Conservation (phyloP, 164 flowering plant species). For the Berberis vulgaris region DNA sequence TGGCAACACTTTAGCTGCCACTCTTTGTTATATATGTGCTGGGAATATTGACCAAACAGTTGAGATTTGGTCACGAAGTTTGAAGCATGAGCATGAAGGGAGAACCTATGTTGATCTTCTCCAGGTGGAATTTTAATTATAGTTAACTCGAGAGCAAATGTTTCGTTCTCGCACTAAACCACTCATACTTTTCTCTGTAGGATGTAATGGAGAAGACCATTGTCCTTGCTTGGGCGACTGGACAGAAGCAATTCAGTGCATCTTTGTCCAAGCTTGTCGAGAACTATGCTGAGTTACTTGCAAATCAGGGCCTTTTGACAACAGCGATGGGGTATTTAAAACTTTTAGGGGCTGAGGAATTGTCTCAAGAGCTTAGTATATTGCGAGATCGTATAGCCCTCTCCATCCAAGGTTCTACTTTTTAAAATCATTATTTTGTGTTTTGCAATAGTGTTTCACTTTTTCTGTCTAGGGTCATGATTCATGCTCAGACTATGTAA, state of each 20-base stretch:
- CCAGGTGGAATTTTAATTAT: slow-evolving; percentile 42
- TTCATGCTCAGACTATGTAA: too few species aligned
- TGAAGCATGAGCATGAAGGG: slow-evolving; percentile 51
- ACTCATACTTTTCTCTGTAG: slow-evolving; percentile 20
- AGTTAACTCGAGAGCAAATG: neutral
- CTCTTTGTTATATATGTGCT: slow-evolving; percentile 92
- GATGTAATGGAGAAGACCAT: slow-evolving; percentile 98
- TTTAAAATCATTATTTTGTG: neutral
- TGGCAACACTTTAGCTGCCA: slow-evolving; percentile 81
- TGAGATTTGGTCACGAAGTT: slow-evolving; percentile 79
- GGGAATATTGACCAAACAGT: slow-evolving; percentile 90
- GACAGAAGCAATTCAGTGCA: slow-evolving; percentile 76
- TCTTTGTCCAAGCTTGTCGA: slow-evolving; percentile 81
- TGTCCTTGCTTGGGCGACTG: slow-evolving; percentile 82
- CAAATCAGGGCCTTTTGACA: slow-evolving; percentile 83
- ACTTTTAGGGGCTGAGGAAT: slow-evolving; percentile 69
- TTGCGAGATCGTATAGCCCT: slow-evolving; percentile 72
- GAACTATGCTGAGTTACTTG: slow-evolving; percentile 91
- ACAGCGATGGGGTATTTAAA: slow-evolving; percentile 91
- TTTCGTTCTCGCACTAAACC: neutral
- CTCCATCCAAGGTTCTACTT: slow-evolving; percentile 52
- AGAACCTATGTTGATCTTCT: slow-evolving; percentile 78
- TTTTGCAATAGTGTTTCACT: neutral
- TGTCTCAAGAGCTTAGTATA: slow-evolving; percentile 77
- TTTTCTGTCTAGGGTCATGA: too few species aligned